phyloP scores from a whole-genome alignment of 2,329 filamentous ascomycete species.

The Aspergillus pseudoglaucus region DNA sequence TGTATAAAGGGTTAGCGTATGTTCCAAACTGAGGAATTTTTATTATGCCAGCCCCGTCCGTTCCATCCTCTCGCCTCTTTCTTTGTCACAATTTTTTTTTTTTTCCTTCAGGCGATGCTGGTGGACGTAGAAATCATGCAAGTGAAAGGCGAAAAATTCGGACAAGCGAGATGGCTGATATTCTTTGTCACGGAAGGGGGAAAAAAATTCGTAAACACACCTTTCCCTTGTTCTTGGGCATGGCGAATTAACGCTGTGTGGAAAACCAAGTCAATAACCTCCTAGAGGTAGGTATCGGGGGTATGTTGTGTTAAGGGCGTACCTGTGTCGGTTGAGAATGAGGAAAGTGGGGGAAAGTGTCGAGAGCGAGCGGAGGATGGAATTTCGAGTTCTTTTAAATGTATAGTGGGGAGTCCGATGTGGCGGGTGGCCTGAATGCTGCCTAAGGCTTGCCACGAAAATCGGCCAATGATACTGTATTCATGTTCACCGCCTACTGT shows the following conservation, averaged over 20 bases:
- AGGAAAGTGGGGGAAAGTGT: constrained; percentile 12
- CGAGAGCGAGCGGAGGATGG: constrained; percentile 11
- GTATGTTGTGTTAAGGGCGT: background rate
- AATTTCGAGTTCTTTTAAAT: constrained; percentile 18
- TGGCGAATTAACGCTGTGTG: constrained; percentile 44
- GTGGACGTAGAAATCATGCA: background rate
- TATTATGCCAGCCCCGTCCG: background rate
- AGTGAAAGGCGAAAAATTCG: constrained; percentile 2
- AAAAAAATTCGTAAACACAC: constrained; percentile 47
- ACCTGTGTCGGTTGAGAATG: constrained; percentile 7
- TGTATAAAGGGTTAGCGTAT: constrained; percentile 40
- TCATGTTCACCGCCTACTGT: constrained; percentile 9
- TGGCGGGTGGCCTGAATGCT: constrained; percentile 20
- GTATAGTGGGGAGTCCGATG: constrained; percentile 11
- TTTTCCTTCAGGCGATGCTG: background rate
- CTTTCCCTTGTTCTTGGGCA: constrained; percentile 99
- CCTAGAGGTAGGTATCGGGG: background rate
- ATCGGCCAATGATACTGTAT: constrained; percentile 5
- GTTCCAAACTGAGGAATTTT: background rate
- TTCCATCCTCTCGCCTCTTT: background rate
- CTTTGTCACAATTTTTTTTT: background rate
- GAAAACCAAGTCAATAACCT: background rate
- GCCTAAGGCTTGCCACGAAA: constrained; percentile 19
- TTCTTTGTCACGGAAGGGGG: constrained; percentile 7
- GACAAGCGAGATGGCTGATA: constrained; percentile 7